These are phyloP conservation scores for Salvia sclarea DNA, from an alignment of 305 asterid species.

Conservation along the genomic window DNA sequence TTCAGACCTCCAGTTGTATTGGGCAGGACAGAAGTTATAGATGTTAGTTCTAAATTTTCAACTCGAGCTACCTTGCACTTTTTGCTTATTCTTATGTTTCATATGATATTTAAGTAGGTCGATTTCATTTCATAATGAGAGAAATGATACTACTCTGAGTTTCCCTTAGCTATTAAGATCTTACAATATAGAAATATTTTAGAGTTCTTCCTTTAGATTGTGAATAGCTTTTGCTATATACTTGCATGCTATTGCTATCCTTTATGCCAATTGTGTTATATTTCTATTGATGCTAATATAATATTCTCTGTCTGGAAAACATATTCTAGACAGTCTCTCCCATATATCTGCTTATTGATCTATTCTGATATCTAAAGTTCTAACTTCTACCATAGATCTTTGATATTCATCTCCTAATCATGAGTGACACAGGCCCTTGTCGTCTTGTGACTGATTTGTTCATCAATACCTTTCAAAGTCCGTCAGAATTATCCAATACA, in stretches of 20 bases:
- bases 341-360: neutral
- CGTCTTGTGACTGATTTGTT: neutral
- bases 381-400: neutral
- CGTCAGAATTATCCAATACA: neutral
- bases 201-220: no score
- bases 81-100: neutral
- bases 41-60: neutral
- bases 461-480: neutral
- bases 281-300: no score
- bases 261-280: no score
- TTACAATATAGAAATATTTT: no score
- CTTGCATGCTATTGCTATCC: no score
- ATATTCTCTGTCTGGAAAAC: neutral
- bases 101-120: neutral
- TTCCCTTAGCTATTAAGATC: neutral
- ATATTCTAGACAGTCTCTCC: neutral
- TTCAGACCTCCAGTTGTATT: neutral
- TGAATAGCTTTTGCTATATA: no score
- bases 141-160: no score
- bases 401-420: neutral
- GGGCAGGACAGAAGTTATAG: neutral
- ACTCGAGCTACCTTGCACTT: no score
- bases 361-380: neutral
- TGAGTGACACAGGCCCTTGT: neutral
- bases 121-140: neutral